A percentile compares a stretch with the other conserved stretches of the same genome.
Evolutionary conservation across 176 grass and related monocot species (phyloP).

Genomic region (Triticum aestivum): DNA sequence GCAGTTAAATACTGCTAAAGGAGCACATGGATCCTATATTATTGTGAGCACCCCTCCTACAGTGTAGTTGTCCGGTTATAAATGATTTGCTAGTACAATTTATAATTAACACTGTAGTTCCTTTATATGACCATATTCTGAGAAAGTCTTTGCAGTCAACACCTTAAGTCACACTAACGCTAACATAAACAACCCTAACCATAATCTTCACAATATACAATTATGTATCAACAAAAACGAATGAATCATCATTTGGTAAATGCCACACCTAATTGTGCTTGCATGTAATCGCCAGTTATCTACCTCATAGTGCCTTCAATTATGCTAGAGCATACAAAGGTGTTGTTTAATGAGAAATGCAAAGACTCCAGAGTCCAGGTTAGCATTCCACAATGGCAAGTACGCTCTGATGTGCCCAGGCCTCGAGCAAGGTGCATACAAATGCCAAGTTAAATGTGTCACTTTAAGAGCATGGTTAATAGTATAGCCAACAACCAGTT

Average conservation of each 20-base stretch:
- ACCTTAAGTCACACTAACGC: neutral
- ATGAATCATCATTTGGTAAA: neutral
- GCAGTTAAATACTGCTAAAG: too few species aligned
- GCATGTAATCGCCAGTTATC: neutral
- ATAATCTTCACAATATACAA: neutral
- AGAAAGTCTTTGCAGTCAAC: neutral
- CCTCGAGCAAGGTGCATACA: neutral
- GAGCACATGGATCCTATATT: too few species aligned
- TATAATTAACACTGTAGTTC: too few species aligned
- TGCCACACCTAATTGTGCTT: neutral
- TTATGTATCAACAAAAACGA: neutral
- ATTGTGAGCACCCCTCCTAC: too few species aligned
- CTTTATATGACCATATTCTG: too few species aligned
- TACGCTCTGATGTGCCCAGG: neutral
- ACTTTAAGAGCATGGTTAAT: too few species aligned
- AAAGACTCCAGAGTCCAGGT: neutral
- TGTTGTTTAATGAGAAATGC: neutral
- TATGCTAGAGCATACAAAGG: neutral
- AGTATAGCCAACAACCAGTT: too few species aligned
- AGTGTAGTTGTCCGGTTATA: too few species aligned
- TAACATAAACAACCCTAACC: neutral
- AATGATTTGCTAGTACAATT: too few species aligned
- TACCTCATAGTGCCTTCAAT: neutral
- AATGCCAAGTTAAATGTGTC: neutral
- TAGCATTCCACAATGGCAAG: neutral